A percentile compares a stretch with the other conserved stretches of the same genome.
These are phyloP conservation scores for Posidonia australis DNA, from an alignment of 106 monocot genomes.

Conservation along the genomic window DNA sequence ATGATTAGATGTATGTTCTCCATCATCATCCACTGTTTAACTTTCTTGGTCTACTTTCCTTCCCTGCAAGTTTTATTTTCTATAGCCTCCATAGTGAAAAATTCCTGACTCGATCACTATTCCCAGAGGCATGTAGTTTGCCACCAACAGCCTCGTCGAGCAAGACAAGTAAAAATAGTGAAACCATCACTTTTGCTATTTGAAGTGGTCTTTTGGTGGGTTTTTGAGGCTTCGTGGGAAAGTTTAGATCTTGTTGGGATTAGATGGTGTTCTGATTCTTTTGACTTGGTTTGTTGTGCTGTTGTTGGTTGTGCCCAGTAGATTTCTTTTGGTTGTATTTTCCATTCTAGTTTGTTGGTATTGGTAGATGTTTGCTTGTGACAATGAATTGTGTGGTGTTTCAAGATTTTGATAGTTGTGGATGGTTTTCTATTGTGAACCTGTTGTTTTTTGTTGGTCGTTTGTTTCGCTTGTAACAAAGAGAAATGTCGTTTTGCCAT, in stretches of 20 bases:
- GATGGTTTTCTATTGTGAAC: not conserved
- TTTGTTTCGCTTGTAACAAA: not conserved
- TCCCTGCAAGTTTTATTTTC: no score
- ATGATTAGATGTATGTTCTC: no score
- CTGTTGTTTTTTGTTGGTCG: no score
- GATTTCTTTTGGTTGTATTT: not conserved
- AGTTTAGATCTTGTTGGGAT: constrained; percentile 6
- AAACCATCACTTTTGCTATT: not conserved
- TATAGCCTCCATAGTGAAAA: no score
- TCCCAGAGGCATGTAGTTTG: constrained; percentile 30
- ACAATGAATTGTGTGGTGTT: not conserved
- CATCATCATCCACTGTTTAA: no score
- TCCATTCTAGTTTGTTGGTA: not conserved
- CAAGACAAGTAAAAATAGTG: constrained; percentile 53
- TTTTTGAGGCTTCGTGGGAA: not conserved
- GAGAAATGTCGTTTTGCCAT: no score
- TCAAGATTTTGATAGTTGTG: not conserved
- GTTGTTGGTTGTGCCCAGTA: not conserved
- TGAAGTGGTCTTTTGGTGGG: not conserved
- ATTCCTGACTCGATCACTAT: no score
- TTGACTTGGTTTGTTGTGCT: not conserved
- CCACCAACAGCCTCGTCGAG: constrained; percentile 47
- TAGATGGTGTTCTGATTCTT: not conserved
- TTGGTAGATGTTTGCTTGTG: no score
- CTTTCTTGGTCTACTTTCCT: no score